Evolutionary conservation across 257 asterid genomes (phyloP), one percentile per base, ranked within the genome.

Genomic region (Fraxinus quadrangulata): DNA sequence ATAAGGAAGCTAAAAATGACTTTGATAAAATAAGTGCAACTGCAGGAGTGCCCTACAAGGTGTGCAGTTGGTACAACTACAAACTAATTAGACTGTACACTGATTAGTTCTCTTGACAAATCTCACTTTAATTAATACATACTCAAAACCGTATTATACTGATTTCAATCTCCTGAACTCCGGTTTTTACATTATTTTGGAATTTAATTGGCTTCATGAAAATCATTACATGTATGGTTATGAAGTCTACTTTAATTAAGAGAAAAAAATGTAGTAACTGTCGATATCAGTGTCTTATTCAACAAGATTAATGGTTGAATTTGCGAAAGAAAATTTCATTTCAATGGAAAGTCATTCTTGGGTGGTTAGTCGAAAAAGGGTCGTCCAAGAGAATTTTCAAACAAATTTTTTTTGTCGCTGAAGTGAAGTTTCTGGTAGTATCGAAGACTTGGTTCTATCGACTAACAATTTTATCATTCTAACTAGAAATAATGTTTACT

Each of bases 41-140:
- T 21, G 47, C 30, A 56, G 30, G 74, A 49, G 85, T 83, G 21
- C 67, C 49, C 56, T 19, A 78, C 71, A 87, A 85, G 83, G 63
- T 71, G 75, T 2, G 83, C 79, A 73, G 89, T 86, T 83, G 88
- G 85, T 86, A 85, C 69, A 82, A 78, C 83, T 68, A 28, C 75
- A 76, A 80, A 28, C 23, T 51, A 39, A 75, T 36, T 34, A 72
- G 49, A 63, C 75, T 78, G 36, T 74, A 71, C 23, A 74, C 78
- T 2, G 47, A 36, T 36, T 36, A 7, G 40, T 36, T 36, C 40
- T 36, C 40, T 36, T 36, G 6, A 36, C 40, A 36, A 36, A 36
- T 40, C 13, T 40, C 13, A 40, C 13, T 40, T 40, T 40, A 11
- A 10, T 9, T 40, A 40, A 40, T 10, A 9, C 14, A 40, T 40